A percentile compares a stretch with the other conserved stretches of the same genome.
phyloP scores from a whole-genome alignment of 345 rosid species.

The Syzygium oleosum region DNA sequence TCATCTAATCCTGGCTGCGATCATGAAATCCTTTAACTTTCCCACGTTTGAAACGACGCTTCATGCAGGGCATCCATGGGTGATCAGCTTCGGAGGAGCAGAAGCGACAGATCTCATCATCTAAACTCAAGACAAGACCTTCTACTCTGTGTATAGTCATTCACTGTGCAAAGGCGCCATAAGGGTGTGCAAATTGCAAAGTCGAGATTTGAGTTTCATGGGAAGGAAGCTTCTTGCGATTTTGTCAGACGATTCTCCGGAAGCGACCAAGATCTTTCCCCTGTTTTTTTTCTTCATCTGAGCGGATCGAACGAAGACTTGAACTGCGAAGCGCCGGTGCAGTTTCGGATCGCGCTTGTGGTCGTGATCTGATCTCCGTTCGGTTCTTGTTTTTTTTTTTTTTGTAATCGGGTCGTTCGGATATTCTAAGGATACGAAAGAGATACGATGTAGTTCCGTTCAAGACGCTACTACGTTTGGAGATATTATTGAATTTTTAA shows the following conservation, averaged over 20 bases:
- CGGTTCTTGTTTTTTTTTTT: background rate
- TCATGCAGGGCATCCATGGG: conserved; percentile 29
- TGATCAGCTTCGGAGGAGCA: background rate
- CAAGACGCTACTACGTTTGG: background rate
- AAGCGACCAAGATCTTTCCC: too few species aligned
- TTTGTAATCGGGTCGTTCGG: background rate
- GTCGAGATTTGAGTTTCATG: too few species aligned
- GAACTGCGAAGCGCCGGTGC: too few species aligned
- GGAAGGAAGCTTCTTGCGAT: too few species aligned
- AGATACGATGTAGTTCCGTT: background rate
- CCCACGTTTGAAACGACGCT: background rate
- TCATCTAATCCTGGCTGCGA: background rate
- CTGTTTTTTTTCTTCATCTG: too few species aligned
- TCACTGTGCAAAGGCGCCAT: too few species aligned
- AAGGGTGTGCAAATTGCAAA: too few species aligned
- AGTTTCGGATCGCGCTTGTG: too few species aligned
- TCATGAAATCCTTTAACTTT: background rate
- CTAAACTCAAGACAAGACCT: background rate
- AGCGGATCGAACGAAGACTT: too few species aligned
- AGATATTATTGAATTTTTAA: background rate
- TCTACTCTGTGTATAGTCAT: too few species aligned
- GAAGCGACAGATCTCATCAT: background rate
- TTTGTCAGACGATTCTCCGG: too few species aligned
- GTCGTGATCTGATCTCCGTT: background rate
- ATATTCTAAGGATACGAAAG: background rate